Evolutionary conservation across 73 alveolate genomes (phyloP).

Genomic region (Breviolum minutum): DNA sequence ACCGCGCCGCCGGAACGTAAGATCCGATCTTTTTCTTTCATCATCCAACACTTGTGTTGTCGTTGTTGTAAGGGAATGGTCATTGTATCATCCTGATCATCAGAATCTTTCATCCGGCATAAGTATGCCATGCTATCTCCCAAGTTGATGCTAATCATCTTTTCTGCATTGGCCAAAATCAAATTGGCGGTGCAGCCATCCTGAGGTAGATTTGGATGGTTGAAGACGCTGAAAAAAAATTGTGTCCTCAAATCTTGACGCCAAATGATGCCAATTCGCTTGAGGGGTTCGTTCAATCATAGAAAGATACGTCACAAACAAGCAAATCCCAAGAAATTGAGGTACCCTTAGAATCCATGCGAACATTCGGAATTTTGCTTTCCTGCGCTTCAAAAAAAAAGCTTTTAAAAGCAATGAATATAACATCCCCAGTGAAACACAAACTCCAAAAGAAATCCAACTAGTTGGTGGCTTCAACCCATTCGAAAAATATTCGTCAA

Average conservation of each 20-base stretch:
- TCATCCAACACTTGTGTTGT: conserved; percentile 95
- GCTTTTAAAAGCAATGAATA: no score
- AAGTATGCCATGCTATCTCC: conserved; percentile 83
- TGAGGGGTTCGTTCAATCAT: not conserved
- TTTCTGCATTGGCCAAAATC: conserved; percentile 69
- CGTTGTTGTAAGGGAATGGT: conserved; percentile 78
- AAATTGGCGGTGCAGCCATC: conserved; percentile 94
- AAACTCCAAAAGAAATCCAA: not conserved
- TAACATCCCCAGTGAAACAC: no score
- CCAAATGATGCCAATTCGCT: not conserved
- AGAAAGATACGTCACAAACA: not conserved
- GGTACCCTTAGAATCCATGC: no score
- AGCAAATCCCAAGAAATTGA: no score
- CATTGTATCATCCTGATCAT: conserved; percentile 61
- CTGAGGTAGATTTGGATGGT: not conserved
- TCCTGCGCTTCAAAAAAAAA: no score
- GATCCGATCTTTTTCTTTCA: conserved; percentile 92
- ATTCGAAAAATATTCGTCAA: no score
- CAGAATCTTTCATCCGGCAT: conserved; percentile 45
- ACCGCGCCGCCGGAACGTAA: conserved; percentile 92
- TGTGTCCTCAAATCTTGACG: not conserved
- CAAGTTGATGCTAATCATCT: conserved; percentile 71
- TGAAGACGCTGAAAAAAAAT: not conserved
- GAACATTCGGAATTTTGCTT: no score
- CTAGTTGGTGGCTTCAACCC: no score